A percentile compares a stretch with the other conserved stretches of the same genome.
These are phyloP conservation scores for Aureobasidium subglaciale DNA, from an alignment of 2,329 filamentous ascomycete genomes.

Conservation along the genomic window DNA sequence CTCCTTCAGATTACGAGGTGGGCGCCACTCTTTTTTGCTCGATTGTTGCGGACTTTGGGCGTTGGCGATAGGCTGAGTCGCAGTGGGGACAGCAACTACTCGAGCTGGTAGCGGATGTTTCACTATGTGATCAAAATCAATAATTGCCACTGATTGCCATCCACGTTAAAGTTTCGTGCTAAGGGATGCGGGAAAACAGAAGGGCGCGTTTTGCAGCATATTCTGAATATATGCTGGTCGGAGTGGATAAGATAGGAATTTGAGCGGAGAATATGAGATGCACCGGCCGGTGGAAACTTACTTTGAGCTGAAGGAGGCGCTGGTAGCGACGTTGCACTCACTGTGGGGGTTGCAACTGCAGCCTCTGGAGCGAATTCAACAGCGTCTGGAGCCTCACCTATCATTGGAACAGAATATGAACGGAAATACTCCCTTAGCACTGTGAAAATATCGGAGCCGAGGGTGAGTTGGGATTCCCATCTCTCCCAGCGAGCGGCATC, in stretches of 20 bases:
- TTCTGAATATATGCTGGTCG: too few relatives aligned
- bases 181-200: not conserved
- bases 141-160: not conserved
- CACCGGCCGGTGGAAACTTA: constrained; percentile 8
- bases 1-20: constrained; percentile 51
- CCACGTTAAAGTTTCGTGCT: too few relatives aligned
- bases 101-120: constrained; percentile 15
- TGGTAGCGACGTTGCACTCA: constrained; percentile 8
- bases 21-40: constrained; percentile 7
- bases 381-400: constrained; percentile 2
- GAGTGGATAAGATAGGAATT: not conserved
- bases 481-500: constrained; percentile 67
- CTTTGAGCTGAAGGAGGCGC: constrained; percentile 12
- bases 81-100: constrained; percentile 11
- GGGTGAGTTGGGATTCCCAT: constrained; percentile 48
- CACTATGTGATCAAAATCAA: constrained; percentile 20
- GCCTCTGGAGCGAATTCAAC: not conserved
- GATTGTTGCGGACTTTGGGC: constrained; percentile 8
- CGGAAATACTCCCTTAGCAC: constrained; percentile 29
- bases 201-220: too few relatives aligned
- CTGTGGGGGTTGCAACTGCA: not conserved
- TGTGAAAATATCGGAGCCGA: constrained; percentile 23
- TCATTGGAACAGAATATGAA: constrained; percentile 19
- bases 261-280: not conserved
- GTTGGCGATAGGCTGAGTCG: not conserved